Base-by-base conservation (phyloP, 768 basidiomycete species). In the Kwoniella newhampshirensis region DNA sequence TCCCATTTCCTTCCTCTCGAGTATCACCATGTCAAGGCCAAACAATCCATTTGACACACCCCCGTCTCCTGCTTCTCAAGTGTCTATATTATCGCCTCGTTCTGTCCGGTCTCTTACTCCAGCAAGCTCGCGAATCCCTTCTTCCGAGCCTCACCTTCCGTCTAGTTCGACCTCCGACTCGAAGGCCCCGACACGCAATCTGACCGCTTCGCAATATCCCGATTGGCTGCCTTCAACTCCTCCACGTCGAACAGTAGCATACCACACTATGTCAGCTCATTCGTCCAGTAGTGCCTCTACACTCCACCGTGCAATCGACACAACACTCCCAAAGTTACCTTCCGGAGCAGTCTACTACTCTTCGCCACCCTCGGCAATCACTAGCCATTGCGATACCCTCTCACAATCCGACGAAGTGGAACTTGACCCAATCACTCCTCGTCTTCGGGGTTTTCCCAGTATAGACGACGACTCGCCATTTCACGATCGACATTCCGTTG, bases 401-500 rank as follows among this genome's bases (percentile, higher is more conserved):
- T 47, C 52, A 28, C 43, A 54, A 21, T 28, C 51, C 11, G 60
- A 62, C 9, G 36, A 54, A 28, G 43, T 64, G 32, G 62, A 67
- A 39, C 61, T 62, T 13, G 54, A 55, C 2, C 60, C 56, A 23
- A 20, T 66, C 18, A 57, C 54, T 3, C 55, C 54, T 2, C 27
- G 45, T 18, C n/a, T n/a, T n/a, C 20, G 37, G 7, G 20, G 41
- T 3, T 35, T 41, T 17, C 44, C 57, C 2, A 36, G 28, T 53
- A 41, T 45, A 9, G 28, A 54, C 44, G 36, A 47, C 6, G 64
- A 72, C 23, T 68, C 67, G 18, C 67, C 70, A 11, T 72, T 72
- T 37, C 51, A 72, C 50, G 70, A 72, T 59, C 50, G 67, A 2
- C 63, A 72, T 49, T 72, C 70, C 4, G 59, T 71, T 17, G 44